Conservation (phyloP, 345 rosid genomes). For the Bruguiera parviflora region DNA sequence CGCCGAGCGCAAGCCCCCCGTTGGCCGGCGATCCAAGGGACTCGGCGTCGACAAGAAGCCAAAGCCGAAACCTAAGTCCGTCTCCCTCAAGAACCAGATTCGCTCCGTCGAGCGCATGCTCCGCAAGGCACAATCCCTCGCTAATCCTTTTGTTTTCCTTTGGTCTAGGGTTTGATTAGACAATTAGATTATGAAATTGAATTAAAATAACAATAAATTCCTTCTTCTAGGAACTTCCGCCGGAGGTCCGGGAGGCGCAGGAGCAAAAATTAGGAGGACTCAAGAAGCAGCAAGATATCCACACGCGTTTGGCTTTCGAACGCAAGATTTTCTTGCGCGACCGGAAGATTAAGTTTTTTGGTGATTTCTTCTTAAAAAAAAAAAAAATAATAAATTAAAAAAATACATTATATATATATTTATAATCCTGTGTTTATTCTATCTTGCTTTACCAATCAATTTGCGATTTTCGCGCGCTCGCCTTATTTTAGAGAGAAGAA, state of each 20-base stretch:
- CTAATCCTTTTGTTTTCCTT: conserved; percentile 4
- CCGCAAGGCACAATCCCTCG: conserved; percentile 56
- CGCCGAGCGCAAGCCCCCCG: conserved; percentile 49
- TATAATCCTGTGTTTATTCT: background rate
- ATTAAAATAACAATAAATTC: too few species aligned
- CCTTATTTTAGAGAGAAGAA: conserved; percentile 68
- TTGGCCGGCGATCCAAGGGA: conserved; percentile 77
- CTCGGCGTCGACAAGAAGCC: conserved; percentile 73
- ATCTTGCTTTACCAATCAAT: background rate
- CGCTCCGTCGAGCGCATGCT: conserved; percentile 96
- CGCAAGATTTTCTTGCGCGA: conserved; percentile 82
- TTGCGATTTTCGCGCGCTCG: background rate
- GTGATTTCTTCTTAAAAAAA: conserved; percentile 27
- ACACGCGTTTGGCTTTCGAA: conserved; percentile 78
- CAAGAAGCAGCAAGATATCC: conserved; percentile 85
- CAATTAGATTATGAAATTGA: background rate
- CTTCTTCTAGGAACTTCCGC: conserved; percentile 47
- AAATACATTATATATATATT: too few species aligned
- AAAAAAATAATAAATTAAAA: too few species aligned
- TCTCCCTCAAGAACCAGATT: conserved; percentile 88
- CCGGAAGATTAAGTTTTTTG: conserved; percentile 91
- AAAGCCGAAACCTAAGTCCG: conserved; percentile 62
- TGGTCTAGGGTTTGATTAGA: background rate
- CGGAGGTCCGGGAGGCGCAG: conserved; percentile 72
- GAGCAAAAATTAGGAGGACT: conserved; percentile 66